phyloP scores from a whole-genome alignment of 352 stramenopile genomes.

The Pythium sukuiense region DNA sequence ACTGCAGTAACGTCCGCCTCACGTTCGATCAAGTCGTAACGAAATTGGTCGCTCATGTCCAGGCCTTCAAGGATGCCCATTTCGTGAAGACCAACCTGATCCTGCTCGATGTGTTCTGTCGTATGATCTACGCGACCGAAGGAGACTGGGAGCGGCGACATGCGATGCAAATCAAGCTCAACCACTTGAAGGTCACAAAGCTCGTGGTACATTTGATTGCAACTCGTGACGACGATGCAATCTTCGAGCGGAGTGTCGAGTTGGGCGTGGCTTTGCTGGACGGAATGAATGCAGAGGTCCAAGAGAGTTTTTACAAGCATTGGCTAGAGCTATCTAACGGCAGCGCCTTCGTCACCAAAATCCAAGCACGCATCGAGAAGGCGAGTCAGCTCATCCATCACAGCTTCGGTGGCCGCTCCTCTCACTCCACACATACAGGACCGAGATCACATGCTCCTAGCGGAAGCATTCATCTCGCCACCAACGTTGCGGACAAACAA shows the following conservation, averaged over 20 bases:
- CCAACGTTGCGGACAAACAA: conserved; percentile 3
- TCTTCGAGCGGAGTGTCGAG: conserved; percentile 60
- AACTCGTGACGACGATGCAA: conserved; percentile 45
- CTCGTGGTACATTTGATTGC: conserved; percentile 69
- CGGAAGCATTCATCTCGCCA: background rate
- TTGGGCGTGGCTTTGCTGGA: conserved; percentile 68
- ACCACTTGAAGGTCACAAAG: conserved; percentile 56
- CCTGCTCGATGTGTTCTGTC: conserved; percentile 67
- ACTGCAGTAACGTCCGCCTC: conserved; percentile 42
- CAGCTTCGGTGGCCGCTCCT: conserved; percentile 1
- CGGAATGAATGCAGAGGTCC: conserved; percentile 76
- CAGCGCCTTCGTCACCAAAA: conserved; percentile 48
- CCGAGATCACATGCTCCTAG: background rate
- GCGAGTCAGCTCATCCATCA: conserved; percentile 13
- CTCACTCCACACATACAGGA: too few species aligned
- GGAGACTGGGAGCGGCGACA: conserved; percentile 43
- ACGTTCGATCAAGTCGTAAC: conserved; percentile 71
- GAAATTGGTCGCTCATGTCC: conserved; percentile 60
- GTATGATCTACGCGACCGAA: conserved; percentile 70
- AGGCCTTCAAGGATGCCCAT: conserved; percentile 48
- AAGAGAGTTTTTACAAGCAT: conserved; percentile 63
- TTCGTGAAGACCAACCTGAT: conserved; percentile 73
- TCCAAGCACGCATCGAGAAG: conserved; percentile 36
- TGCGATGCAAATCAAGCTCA: conserved; percentile 69
- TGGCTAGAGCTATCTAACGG: conserved; percentile 36